Percentiles rank a stretch among this genome's conserved stretches.
phyloP scores from a whole-genome alignment of 306 rosid genomes.

The Cucumis sativus region DNA sequence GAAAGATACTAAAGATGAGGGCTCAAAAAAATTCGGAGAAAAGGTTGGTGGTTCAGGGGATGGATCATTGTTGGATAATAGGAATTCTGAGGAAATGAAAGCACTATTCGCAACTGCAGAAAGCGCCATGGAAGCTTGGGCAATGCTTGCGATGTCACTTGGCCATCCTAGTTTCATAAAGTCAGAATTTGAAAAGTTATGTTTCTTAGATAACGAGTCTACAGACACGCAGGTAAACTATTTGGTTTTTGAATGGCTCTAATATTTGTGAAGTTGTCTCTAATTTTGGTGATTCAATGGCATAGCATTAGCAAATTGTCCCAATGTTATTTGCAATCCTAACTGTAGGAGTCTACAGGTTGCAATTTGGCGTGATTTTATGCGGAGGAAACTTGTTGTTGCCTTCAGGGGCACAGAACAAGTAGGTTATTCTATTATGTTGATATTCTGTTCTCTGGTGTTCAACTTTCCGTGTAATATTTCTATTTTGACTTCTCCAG shows the following conservation, averaged over 20 bases:
- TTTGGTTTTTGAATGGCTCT: conserved; percentile 12
- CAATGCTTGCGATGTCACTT: conserved; percentile 84
- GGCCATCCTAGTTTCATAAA: conserved; percentile 92
- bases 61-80: conserved; percentile 39
- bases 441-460: conserved; percentile 9
- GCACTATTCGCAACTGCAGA: conserved; percentile 79
- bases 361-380: conserved; percentile 90
- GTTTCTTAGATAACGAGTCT: conserved; percentile 68
- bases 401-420: conserved; percentile 98
- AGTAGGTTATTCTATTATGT: conserved; percentile 27
- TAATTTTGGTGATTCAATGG: background rate
- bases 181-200: conserved; percentile 87
- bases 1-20: conserved; percentile 26
- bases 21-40: conserved; percentile 20
- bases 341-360: conserved; percentile 42
- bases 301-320: conserved; percentile 4
- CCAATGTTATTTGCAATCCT: conserved; percentile 15
- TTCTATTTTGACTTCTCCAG: conserved; percentile 32
- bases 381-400: conserved; percentile 59
- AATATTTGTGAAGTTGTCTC: background rate
- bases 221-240: conserved; percentile 81
- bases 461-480: background rate
- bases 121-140: conserved; percentile 98
- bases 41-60: conserved; percentile 27
- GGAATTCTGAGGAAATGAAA: conserved; percentile 71